A percentile compares a stretch with the other conserved stretches of the same genome.
Evolutionary conservation across 257 asterid genomes (phyloP).

Genomic region (Solanum sparsipilum): DNA sequence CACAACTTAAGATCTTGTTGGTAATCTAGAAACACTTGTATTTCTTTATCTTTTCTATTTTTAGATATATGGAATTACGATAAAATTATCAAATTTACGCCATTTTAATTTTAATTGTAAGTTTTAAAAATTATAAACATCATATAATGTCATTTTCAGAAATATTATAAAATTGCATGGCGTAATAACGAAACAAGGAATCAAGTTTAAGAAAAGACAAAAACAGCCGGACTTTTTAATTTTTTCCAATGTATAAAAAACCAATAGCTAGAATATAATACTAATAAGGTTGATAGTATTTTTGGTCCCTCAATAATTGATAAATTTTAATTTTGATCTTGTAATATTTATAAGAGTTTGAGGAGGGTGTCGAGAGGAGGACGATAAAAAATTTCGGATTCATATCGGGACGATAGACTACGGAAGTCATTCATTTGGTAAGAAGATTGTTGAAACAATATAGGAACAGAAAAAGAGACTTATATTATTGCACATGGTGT

Average conservation of each 20-base stretch:
- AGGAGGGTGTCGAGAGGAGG: not conserved
- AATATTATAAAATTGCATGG: not conserved
- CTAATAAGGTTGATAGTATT: not conserved
- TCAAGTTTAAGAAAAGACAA: not conserved
- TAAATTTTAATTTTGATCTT: not conserved
- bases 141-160: not conserved
- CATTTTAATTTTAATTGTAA: not conserved
- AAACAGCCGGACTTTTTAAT: accelerated
- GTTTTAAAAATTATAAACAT: not conserved
- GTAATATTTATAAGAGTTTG: not conserved
- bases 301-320: not conserved
- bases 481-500: not conserved
- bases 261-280: not conserved
- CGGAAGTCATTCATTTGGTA: not conserved
- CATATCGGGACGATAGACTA: not conserved
- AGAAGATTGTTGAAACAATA: not conserved
- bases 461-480: accelerated
- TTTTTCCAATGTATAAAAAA: not conserved
- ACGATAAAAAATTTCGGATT: not conserved
- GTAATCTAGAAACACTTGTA: not conserved
- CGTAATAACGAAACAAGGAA: not conserved
- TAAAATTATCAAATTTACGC: not conserved
- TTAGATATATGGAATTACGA: not conserved
- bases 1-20: not conserved
- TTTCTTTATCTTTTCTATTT: not conserved